These are phyloP conservation scores for Lichtheimia ornata DNA, from an alignment of 371 early-diverging fungal genomes.

Conservation along the genomic window DNA sequence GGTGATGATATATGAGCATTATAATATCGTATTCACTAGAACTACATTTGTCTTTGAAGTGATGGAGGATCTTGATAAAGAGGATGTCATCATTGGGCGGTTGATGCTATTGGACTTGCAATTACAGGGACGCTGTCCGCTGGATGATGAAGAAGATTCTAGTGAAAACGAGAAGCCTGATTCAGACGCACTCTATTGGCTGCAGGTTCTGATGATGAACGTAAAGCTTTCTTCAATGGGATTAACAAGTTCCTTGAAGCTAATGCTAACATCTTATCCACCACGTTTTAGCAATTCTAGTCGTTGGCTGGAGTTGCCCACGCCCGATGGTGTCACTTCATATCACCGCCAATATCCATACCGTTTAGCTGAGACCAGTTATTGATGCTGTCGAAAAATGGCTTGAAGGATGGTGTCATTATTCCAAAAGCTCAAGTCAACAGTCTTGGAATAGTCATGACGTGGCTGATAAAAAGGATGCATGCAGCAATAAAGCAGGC, in stretches of 20 bases:
- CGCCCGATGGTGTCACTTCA: constrained; percentile 7
- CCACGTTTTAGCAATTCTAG: constrained; percentile 15
- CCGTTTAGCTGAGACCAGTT: background rate
- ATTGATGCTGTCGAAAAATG: constrained; percentile 12
- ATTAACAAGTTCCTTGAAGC: background rate
- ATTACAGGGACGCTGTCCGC: background rate
- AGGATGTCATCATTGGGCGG: background rate
- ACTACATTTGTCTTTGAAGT: no score
- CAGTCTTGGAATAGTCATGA: constrained; percentile 25
- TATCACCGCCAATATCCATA: constrained; percentile 18
- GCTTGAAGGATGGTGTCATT: constrained; percentile 10
- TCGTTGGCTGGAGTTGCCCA: constrained; percentile 8
- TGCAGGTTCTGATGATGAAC: background rate
- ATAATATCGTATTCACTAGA: no score
- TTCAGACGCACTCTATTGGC: background rate
- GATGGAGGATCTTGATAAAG: background rate
- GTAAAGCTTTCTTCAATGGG: background rate
- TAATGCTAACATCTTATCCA: constrained; percentile 8
- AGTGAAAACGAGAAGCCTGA: background rate
- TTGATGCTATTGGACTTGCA: background rate
- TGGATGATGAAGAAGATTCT: background rate
- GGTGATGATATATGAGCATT: no score
- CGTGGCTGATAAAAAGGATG: constrained; percentile 25
- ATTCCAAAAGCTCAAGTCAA: background rate
- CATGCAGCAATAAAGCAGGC: constrained; percentile 11